Base-by-base conservation (phyloP, 768 basidiomycete species). In the Ramaria rubella region DNA sequence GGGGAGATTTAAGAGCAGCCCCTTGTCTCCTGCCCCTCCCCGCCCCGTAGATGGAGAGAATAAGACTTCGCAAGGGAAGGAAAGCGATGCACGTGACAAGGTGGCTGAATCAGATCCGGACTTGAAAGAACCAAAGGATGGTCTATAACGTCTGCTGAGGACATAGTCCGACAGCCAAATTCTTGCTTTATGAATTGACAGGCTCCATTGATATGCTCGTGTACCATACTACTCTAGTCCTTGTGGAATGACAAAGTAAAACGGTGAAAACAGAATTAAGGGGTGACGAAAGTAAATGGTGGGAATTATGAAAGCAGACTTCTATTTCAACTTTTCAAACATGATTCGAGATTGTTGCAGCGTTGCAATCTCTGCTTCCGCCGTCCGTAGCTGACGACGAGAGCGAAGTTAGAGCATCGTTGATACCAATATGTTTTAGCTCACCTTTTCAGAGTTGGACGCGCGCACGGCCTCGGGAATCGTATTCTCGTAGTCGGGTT, bases 391-490 rank as follows among this genome's bases (percentile, higher is more conserved):
- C 90, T 92, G 67, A 44, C 27, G 24, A n/a, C n/a, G n/a, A n/a
- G n/a, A 49, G 9, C 45, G 44, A 5, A 63, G 15, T 27, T n/a
- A 14, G 50, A 27, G n/a, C 29, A 9, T 46, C 59, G 48, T 58
- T 29, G 56, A 17, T 19, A 59, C 23, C 29, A 24, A 6, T 46
- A 6, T 3, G 34, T 33, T 2, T 59, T 15, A 48, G 49, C 79
- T 42, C 60, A 94, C 91, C 85, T 89, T 94, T 31, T 94, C 94
- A 27, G 82, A 78, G 65, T 94, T 95, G 14, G 77, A 72, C 7
- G 75, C 65, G 43, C 87, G 78, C 38, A 94, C 92, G 58, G 82
- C 82, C 57, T 77, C 83, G 0, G 94, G 93, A 5, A 95, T 86
- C 49, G 86, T 87, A 27, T 77, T 77, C 64, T 81, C 80, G 67